phyloP scores from a whole-genome alignment of 2,329 filamentous ascomycete species.

The Exophiala sp. region DNA sequence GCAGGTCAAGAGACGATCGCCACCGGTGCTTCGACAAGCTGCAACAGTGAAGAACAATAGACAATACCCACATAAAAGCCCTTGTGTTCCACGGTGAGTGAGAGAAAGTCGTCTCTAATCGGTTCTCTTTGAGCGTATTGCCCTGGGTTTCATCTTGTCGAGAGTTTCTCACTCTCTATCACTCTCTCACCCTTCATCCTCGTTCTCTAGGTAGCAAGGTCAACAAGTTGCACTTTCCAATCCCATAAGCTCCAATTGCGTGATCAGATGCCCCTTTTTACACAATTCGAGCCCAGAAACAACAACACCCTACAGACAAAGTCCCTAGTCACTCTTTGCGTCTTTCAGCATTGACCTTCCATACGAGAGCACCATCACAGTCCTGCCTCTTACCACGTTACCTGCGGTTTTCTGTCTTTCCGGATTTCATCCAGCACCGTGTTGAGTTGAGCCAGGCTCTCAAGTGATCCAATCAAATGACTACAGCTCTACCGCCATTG shows the following conservation, averaged over 20 bases:
- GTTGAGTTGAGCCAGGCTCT: not conserved
- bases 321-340: not conserved
- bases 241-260: conserved; percentile 18
- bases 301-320: not conserved
- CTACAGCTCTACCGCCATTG: not conserved
- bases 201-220: not conserved
- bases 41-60: not conserved
- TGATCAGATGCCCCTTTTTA: conserved; percentile 15
- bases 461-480: conserved; percentile 2
- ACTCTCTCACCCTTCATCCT: too few relatives aligned
- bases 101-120: not conserved
- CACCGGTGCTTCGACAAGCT: not conserved
- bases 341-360: not conserved
- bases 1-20: not conserved
- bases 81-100: not conserved
- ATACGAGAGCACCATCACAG: not conserved
- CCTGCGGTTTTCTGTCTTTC: not conserved
- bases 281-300: conserved; percentile 11
- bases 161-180: not conserved
- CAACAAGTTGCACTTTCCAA: conserved; percentile 4
- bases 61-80: not conserved
- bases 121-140: conserved; percentile 1
- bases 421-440: too few relatives aligned
- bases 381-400: not conserved
- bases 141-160: not conserved